These are phyloP conservation scores for Aureobasidium subglaciale DNA, from an alignment of 2,329 filamentous ascomycete genomes.

Conservation along the genomic window DNA sequence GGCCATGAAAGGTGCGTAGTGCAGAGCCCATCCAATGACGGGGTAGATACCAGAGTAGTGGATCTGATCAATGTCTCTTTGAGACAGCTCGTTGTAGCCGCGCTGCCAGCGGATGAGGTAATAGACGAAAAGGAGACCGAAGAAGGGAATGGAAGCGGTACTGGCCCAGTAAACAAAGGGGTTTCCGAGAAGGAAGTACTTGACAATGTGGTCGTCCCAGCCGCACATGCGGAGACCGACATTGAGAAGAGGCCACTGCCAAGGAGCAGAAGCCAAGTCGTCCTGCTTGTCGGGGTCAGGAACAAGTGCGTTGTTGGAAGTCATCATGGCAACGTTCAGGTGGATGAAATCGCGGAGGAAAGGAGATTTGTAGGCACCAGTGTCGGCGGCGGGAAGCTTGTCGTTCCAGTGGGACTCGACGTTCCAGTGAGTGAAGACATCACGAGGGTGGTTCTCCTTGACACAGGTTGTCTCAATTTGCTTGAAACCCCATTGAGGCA, in stretches of 20 bases:
- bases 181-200: slow-evolving; percentile 98
- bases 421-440: slow-evolving; percentile 98
- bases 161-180: slow-evolving; percentile 94
- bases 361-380: slow-evolving; percentile 88
- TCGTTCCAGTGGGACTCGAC: slow-evolving; percentile 93
- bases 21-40: slow-evolving; percentile 86
- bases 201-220: slow-evolving; percentile 91
- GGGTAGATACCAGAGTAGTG: slow-evolving; percentile 92
- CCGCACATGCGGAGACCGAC: slow-evolving; percentile 97
- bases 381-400: slow-evolving; percentile 79
- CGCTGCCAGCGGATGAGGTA: slow-evolving; percentile 94
- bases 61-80: slow-evolving; percentile 81
- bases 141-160: slow-evolving; percentile 67
- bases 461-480: slow-evolving; percentile 96
- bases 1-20: slow-evolving; percentile 90
- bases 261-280: slow-evolving; percentile 90
- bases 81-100: slow-evolving; percentile 75
- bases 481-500: slow-evolving; percentile 99
- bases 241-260: slow-evolving; percentile 96
- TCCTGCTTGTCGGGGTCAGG: slow-evolving; percentile 99
- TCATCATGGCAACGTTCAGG: slow-evolving; percentile 99
- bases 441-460: slow-evolving; percentile 84
- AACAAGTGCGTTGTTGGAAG: slow-evolving; percentile 95
- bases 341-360: slow-evolving; percentile 98
- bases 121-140: slow-evolving; percentile 68